Conservation (phyloP, 306 rosid genomes). For the Malus fusca region DNA sequence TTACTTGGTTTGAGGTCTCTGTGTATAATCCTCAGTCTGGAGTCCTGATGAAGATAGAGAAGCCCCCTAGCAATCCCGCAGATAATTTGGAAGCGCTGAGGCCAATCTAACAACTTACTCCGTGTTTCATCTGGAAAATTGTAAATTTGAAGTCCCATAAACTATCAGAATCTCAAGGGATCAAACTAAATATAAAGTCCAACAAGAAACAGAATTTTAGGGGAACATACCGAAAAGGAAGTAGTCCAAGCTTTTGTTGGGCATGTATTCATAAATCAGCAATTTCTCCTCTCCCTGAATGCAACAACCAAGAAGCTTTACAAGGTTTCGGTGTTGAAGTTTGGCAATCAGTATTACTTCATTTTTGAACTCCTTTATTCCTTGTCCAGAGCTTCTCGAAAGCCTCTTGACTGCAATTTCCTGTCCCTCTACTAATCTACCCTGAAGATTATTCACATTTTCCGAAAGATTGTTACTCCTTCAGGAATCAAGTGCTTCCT, state of each 20-base stretch:
- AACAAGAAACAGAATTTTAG: not conserved
- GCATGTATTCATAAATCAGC: slow-evolving; percentile 59
- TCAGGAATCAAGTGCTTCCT: not conserved
- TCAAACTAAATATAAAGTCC: slow-evolving; percentile 38
- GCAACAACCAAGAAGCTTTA: slow-evolving; percentile 53
- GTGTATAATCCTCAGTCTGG: slow-evolving; percentile 45
- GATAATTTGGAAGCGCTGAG: slow-evolving; percentile 42
- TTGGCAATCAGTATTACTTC: slow-evolving; percentile 52
- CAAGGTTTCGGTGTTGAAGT: slow-evolving; percentile 66
- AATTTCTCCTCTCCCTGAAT: slow-evolving; percentile 44
- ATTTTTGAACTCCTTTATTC: slow-evolving; percentile 48
- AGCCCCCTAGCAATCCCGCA: slow-evolving; percentile 49
- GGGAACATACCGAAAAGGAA: slow-evolving; percentile 46
- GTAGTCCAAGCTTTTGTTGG: slow-evolving; percentile 53
- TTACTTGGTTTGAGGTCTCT: slow-evolving; percentile 60
- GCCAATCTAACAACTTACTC: slow-evolving; percentile 31
- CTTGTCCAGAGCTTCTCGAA: slow-evolving; percentile 46
- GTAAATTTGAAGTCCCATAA: no score
- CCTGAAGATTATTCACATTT: slow-evolving; percentile 24
- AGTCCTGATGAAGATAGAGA: slow-evolving; percentile 61
- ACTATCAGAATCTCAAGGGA: not conserved
- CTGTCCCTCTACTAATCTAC: slow-evolving; percentile 35
- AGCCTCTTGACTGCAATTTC: slow-evolving; percentile 62
- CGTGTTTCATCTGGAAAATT: slow-evolving; percentile 8
- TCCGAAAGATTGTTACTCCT: not conserved